Conservation (phyloP, 73 alveolate genomes). For the Stentor coeruleus region DNA sequence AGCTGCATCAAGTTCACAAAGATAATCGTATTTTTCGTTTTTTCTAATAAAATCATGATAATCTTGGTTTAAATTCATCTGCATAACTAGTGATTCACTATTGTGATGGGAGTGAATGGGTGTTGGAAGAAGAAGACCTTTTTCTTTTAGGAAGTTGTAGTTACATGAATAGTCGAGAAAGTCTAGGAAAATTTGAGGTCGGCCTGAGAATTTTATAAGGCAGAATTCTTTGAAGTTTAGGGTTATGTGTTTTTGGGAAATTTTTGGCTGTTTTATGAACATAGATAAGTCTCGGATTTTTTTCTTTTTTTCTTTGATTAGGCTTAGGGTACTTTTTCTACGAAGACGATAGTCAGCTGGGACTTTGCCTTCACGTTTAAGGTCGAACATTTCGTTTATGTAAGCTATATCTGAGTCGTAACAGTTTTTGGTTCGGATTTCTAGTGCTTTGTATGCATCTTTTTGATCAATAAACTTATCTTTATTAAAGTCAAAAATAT, state of each 20-base stretch:
- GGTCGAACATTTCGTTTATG: not conserved
- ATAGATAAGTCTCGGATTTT: not conserved
- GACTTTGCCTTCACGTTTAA: not conserved
- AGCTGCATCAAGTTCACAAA: not conserved
- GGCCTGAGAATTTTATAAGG: not conserved
- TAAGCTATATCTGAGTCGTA: not conserved
- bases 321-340: constrained; percentile 18
- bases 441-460: constrained; percentile 9
- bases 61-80: not conserved
- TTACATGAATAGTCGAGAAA: not conserved
- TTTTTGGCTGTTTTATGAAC: not conserved
- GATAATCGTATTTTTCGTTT: not conserved
- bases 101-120: not conserved
- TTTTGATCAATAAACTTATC: not conserved
- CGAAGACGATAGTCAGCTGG: not conserved
- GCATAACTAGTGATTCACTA: not conserved
- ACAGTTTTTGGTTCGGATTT: not conserved
- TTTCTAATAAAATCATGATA: not conserved
- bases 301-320: not conserved
- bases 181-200: constrained; percentile 7
- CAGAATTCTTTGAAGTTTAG: not conserved
- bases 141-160: constrained; percentile 1
- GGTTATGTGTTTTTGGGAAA: not conserved
- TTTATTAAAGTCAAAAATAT: constrained; percentile 17
- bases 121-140: not conserved